phyloP scores from a whole-genome alignment of 31 red algal species.

The Odonthalia washingtoniensis region DNA sequence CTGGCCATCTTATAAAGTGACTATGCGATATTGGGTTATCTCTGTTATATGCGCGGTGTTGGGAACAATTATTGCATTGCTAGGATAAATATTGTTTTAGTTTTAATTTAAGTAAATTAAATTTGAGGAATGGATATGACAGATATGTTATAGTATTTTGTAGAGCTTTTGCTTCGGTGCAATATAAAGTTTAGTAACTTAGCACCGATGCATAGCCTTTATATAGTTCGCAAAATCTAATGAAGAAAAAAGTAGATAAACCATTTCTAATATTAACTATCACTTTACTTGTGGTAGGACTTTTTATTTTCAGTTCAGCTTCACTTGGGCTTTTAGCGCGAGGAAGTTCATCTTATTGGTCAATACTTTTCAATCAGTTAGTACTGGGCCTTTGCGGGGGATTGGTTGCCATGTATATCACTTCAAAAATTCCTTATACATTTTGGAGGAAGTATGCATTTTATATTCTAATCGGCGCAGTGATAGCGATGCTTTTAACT shows the following conservation, averaged over 20 bases:
- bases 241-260: slow-evolving; percentile 14
- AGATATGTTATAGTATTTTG: too few species aligned
- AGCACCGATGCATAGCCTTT: too few species aligned
- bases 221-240: too few species aligned
- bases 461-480: not conserved
- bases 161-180: too few species aligned
- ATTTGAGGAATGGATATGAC: too few species aligned
- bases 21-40: slow-evolving; percentile 23
- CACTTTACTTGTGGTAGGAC: not conserved
- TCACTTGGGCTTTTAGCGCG: slow-evolving; percentile 1
- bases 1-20: slow-evolving; percentile 6
- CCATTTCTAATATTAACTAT: slow-evolving; percentile 9
- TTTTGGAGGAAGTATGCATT: slow-evolving; percentile 5
- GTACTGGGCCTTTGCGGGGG: not conserved
- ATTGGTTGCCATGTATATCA: slow-evolving; percentile 9
- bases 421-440: slow-evolving; percentile 9
- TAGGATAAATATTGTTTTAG: not conserved
- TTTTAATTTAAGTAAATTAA: too few species aligned
- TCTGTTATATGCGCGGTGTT: slow-evolving; percentile 20
- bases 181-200: too few species aligned
- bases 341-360: slow-evolving; percentile 4
- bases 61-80: not conserved
- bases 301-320: slow-evolving; percentile 1
- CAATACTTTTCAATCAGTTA: not conserved
- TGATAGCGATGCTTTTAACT: not conserved